phyloP scores from a whole-genome alignment of 31 red algal species.

The Asparagopsis taxiformis region DNA sequence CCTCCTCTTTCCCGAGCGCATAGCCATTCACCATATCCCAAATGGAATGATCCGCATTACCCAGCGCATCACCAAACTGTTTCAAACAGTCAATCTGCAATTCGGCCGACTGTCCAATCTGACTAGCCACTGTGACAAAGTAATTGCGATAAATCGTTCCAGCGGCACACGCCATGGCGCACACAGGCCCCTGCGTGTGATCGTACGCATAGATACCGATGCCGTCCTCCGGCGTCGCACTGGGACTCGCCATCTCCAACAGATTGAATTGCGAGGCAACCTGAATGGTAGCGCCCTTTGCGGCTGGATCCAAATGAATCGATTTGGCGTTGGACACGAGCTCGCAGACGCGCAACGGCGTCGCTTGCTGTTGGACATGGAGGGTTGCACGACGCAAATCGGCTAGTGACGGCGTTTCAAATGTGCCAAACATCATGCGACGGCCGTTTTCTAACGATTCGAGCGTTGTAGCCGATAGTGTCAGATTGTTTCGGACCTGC shows the following conservation, averaged over 20 bases:
- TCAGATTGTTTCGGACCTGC: not conserved
- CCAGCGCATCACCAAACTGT: slow-evolving; percentile 8
- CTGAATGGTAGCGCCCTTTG: slow-evolving; percentile 13
- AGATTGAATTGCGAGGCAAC: slow-evolving; percentile 46
- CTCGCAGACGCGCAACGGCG: not conserved
- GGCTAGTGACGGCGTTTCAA: slow-evolving; percentile 2
- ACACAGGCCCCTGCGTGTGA: slow-evolving; percentile 28
- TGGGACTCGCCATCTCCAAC: slow-evolving; percentile 17
- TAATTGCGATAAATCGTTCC: slow-evolving; percentile 42
- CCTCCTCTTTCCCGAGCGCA: not conserved
- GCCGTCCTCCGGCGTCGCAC: slow-evolving; percentile 10
- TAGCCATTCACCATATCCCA: slow-evolving; percentile 24
- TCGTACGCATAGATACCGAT: slow-evolving; percentile 5
- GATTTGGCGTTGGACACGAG: not conserved
- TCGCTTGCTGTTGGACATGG: not conserved
- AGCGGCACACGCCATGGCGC: slow-evolving; percentile 27
- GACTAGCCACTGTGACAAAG: slow-evolving; percentile 1
- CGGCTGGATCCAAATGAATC: not conserved
- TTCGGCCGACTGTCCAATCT: slow-evolving; percentile 18
- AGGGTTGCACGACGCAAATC: not conserved
- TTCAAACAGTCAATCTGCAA: slow-evolving; percentile 12
- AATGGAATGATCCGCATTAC: not conserved
- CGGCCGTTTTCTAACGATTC: not conserved
- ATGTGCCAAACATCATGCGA: not conserved
- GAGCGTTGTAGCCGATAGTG: not conserved